Base-by-base conservation (phyloP, 768 basidiomycete species). In the Kwoniella mangroviensis region DNA sequence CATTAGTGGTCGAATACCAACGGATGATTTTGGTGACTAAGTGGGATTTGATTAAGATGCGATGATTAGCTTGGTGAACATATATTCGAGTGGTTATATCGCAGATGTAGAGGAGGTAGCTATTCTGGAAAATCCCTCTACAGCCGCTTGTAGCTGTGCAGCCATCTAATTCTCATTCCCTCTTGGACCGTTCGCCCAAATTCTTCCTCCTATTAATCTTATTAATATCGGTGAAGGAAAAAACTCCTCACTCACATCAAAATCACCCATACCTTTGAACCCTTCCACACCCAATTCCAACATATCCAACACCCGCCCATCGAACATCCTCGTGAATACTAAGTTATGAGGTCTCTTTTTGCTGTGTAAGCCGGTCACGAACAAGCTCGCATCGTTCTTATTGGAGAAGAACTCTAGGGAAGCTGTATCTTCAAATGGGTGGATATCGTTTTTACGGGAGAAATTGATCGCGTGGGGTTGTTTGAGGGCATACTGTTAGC, bases 331-430 rank as follows among this genome's bases (percentile, higher is more conserved):
- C 6, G 90, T 91, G 77, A 98, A 88, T 0, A 91, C 89, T 71
- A 99, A 83, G 26, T 91, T 90, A 75, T 98, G 87, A 9, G 96
- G 97, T 62, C 94, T 86, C 81, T 99, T 99, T 84, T 99, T 99
- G 28, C 90, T 92, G 77, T 90, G 93, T 77, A 94, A 91, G 1
- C 94, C 97, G 42, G 97, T 84, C 13, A 96, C 84, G 79, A 98
- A 97, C 80, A 98, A 85, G 2, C 90, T 90, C 2, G 94, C 94
- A 75, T 98, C 97, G 84, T 98, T 98, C 85, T 98, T 99, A 13
- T 85, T 79, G 0, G 91, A 86, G 93, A 94, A 99, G 82, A 98
- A 98, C 74, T 92, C 93, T 41, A 99, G 86, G 1, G 93, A 93
- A 3, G 89, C 84, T 22, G 87, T 80, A 67, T 92, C 87, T 75